These are phyloP conservation scores for Carpinus viminea DNA, from an alignment of 306 rosid genomes.

Conservation along the genomic window DNA sequence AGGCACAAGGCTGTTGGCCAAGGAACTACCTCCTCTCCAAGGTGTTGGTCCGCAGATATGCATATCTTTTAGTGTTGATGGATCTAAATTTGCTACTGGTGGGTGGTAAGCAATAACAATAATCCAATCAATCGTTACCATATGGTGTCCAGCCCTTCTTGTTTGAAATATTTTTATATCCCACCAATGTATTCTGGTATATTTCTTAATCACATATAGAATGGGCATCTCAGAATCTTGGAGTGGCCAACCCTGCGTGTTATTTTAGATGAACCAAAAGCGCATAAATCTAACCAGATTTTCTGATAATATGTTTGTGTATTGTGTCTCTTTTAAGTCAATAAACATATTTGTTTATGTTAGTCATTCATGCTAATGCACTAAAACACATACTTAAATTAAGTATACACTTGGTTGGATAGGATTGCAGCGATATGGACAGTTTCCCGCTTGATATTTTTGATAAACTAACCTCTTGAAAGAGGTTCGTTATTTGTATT, in stretches of 20 bases:
- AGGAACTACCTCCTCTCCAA: conserved; percentile 54
- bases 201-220: conserved; percentile 43
- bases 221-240: conserved; percentile 85
- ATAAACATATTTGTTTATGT: background rate
- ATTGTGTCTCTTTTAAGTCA: background rate
- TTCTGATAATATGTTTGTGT: conserved; percentile 20
- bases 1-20: conserved; percentile 60
- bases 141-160: conserved; percentile 4
- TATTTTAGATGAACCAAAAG: conserved; percentile 84
- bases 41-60: conserved; percentile 70
- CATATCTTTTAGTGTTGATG: conserved; percentile 82
- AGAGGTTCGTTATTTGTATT: background rate
- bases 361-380: background rate
- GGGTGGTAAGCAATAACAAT: conserved; percentile 53
- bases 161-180: background rate
- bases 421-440: background rate
- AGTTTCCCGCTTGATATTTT: background rate
- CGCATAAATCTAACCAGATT: conserved; percentile 80
- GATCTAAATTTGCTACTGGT: conserved; percentile 89
- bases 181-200: conserved; percentile 30
- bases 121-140: conserved; percentile 14
- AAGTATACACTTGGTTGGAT: background rate
- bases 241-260: conserved; percentile 73
- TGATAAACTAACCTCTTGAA: background rate
- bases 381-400: background rate